These are phyloP conservation scores for Xylaria sp. DNA, from an alignment of 495 filamentous ascomycete species.

Conservation along the genomic window DNA sequence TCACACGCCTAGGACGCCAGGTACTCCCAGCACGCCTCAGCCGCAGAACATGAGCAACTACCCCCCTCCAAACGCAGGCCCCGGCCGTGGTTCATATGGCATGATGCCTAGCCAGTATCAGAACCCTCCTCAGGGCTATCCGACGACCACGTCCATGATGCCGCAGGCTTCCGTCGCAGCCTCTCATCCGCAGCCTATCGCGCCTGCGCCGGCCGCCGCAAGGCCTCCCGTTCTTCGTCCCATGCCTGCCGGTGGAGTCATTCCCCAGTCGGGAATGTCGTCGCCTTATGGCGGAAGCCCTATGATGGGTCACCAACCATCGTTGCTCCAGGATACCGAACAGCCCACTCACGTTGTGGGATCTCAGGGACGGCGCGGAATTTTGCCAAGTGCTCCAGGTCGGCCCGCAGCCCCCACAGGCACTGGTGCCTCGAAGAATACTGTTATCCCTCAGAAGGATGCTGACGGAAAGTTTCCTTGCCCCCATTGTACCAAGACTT, in stretches of 20 bases:
- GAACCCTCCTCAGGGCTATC: constrained; percentile 63
- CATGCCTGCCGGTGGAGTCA: constrained; percentile 68
- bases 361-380: constrained; percentile 87
- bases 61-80: constrained; percentile 62
- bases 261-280: constrained; percentile 56
- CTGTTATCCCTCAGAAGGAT: constrained; percentile 87
- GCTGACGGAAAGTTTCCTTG: constrained; percentile 97
- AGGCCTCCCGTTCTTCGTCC: constrained; percentile 63
- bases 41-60: constrained; percentile 67
- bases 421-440: constrained; percentile 73
- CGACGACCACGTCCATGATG: constrained; percentile 68
- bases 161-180: constrained; percentile 69
- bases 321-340: constrained; percentile 54
- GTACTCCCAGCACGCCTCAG: constrained; percentile 67
- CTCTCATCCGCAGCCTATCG: constrained; percentile 74
- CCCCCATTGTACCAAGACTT: constrained; percentile 95
- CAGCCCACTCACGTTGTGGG: constrained; percentile 90
- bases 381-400: constrained; percentile 88
- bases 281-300: constrained; percentile 58
- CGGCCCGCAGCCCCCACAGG: constrained; percentile 69
- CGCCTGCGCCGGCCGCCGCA: constrained; percentile 69
- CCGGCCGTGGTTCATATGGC: constrained; percentile 57
- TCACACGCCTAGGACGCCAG: constrained; percentile 67
- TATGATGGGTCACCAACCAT: constrained; percentile 49
- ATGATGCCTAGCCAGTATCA: constrained; percentile 60